Evolutionary conservation across 768 basidiomycete genomes (phyloP).

Genomic region (Leucosporidium yakuticum): DNA sequence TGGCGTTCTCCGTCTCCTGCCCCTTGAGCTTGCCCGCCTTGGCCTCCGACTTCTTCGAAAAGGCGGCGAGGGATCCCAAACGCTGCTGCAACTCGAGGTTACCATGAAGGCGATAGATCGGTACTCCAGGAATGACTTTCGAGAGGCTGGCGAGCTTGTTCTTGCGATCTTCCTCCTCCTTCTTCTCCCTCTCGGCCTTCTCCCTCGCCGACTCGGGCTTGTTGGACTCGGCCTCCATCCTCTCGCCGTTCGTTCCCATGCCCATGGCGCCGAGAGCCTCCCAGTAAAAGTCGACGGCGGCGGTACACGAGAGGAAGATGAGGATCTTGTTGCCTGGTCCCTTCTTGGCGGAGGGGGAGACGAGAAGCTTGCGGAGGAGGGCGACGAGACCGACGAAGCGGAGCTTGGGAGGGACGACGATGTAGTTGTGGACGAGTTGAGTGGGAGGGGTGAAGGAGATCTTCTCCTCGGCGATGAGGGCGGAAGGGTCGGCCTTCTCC

Average conservation of each 20-base stretch:
- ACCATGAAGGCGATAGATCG: slow-evolving; percentile 85
- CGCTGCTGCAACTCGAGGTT: slow-evolving; percentile 77
- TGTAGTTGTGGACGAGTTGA: slow-evolving; percentile 84
- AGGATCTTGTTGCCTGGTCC: slow-evolving; percentile 63
- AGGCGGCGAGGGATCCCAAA: slow-evolving; percentile 72
- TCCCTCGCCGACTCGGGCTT: slow-evolving; percentile 40
- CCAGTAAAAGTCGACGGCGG: slow-evolving; percentile 98
- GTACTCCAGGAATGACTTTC: slow-evolving; percentile 70
- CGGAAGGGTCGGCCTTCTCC: neutral
- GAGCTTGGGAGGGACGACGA: slow-evolving; percentile 83
- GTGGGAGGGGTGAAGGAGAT: slow-evolving; percentile 80
- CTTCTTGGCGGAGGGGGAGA: slow-evolving; percentile 44
- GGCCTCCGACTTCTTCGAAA: slow-evolving; percentile 49
- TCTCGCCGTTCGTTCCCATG: slow-evolving; percentile 52
- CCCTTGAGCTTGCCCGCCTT: slow-evolving; percentile 40
- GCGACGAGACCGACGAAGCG: slow-evolving; percentile 88
- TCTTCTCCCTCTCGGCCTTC: slow-evolving; percentile 29
- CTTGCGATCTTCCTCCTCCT: slow-evolving; percentile 27
- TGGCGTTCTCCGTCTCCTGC: slow-evolving; percentile 51
- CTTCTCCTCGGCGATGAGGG: neutral
- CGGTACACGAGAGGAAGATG: slow-evolving; percentile 93
- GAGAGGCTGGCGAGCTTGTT: slow-evolving; percentile 58
- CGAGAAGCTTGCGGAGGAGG: slow-evolving; percentile 60
- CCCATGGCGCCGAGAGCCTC: slow-evolving; percentile 63
- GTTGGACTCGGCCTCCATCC: slow-evolving; percentile 17